These are phyloP conservation scores for Pythium vanterpoolii DNA, from an alignment of 352 stramenopile genomes.

Conservation along the genomic window DNA sequence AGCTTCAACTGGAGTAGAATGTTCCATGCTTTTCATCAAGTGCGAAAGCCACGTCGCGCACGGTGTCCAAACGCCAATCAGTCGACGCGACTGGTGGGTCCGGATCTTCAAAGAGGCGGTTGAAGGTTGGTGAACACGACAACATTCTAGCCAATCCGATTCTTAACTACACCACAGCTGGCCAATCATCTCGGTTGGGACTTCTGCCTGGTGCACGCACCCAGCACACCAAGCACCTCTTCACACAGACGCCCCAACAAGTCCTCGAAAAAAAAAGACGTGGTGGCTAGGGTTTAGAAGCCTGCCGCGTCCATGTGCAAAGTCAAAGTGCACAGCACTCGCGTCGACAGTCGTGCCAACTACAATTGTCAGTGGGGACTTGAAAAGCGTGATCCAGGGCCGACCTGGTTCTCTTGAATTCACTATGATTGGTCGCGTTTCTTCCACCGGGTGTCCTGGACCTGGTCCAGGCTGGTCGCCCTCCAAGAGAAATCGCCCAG, in stretches of 20 bases:
- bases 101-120: conserved; percentile 19
- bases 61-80: background rate
- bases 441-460: conserved; percentile 5
- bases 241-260: background rate
- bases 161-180: background rate
- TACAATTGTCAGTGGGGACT: conserved; percentile 1
- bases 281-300: conserved; percentile 18
- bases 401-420: conserved; percentile 17
- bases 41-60: conserved; percentile 16
- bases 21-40: conserved; percentile 12
- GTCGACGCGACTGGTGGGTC: background rate
- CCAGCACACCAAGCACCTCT: too few species aligned
- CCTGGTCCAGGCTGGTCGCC: background rate
- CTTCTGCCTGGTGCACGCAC: conserved; percentile 15
- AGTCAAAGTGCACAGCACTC: background rate
- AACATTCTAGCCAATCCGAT: conserved; percentile 17
- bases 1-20: conserved; percentile 9
- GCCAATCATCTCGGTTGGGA: conserved; percentile 16
- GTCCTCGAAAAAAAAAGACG: conserved; percentile 21
- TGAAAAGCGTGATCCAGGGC: background rate
- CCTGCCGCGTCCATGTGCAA: conserved; percentile 11
- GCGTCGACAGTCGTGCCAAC: conserved; percentile 10
- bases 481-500: background rate
- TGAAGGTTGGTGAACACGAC: conserved; percentile 20
- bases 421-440: conserved; percentile 16